Evolutionary conservation across 1,284 basidiomycete genomes (phyloP), one percentile per base, ranked within the genome.

Genomic region (Somion occarium): DNA sequence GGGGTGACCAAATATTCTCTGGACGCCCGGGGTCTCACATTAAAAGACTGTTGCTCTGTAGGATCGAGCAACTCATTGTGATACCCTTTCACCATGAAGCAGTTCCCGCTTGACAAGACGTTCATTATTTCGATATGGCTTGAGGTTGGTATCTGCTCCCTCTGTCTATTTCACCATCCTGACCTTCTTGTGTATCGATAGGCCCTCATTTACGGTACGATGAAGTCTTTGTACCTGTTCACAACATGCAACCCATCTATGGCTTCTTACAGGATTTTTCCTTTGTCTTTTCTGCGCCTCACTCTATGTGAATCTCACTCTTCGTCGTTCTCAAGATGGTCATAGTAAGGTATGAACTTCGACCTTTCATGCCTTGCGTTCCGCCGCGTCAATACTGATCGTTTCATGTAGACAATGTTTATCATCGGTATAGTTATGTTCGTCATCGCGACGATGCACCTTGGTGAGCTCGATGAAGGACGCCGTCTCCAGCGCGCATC

Each of bases 221-320:
- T 22, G 18, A 12, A 26, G 26, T 43, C 24, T 30, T 27, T 46
- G 27, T 25, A 18, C 13, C 4, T 25, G 46, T 20, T 3, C 18
- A 11, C 23, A 15, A 24, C 13, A 5, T 4, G 12, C 34, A 18
- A 7, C 15, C 5, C 30, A 5, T 44, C 13, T 37, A 45, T 12
- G 20, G n/a, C 5, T 39, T 15, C n/a, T 44, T 20, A 22, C 34
- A 53, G 56, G 56, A 18, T 53, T 58, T 49, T 55, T 56, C 49
- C 37, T 56, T 25, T 55, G 52, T 49, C 47, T 58, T 20, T 58
- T 56, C 46, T 46, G 45, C 27, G 56, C 49, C 7, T 54, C 54
- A 19, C 42, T 58, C 19, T 58, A 52, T 23, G 48, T 58, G 20
- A 56, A 53, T 48, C n/a, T 56, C 15, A 56, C 56, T 25, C 44